Evolutionary conservation across 73 alveolate genomes (phyloP).

Genomic region (Stentor coeruleus): DNA sequence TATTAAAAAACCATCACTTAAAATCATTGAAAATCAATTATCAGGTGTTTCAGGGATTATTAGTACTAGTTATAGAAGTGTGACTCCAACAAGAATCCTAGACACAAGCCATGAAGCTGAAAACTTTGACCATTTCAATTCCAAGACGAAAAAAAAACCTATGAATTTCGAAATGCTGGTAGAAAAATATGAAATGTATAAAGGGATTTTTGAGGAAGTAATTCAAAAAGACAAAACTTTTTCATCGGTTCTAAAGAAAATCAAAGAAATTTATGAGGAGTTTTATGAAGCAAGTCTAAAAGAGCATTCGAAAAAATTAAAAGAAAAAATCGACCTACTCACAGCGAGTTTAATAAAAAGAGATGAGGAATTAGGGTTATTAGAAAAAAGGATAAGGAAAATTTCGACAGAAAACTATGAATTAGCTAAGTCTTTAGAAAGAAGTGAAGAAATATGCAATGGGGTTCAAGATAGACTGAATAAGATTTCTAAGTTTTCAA

Average conservation of each 20-base stretch:
- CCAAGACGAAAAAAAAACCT: neutral
- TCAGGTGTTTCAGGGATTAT: neutral
- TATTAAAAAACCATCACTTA: neutral
- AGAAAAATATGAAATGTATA: slow-evolving; percentile 4
- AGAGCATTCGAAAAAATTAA: neutral
- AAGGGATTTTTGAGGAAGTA: slow-evolving; percentile 1
- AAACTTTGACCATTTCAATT: too few relatives aligned
- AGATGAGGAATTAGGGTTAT: neutral
- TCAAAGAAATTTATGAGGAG: slow-evolving; percentile 5
- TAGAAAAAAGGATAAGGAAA: neutral
- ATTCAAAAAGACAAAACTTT: neutral
- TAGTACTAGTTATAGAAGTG: neutral
- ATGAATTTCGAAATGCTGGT: neutral
- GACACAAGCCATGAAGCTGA: neutral
- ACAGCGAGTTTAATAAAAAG: neutral
- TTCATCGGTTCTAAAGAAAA: neutral
- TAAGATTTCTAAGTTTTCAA: neutral
- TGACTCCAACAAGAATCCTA: neutral
- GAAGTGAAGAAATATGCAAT: neutral
- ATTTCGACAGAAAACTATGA: neutral
- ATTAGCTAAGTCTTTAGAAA: neutral
- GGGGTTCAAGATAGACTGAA: neutral
- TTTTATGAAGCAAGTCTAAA: neutral
- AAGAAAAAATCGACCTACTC: neutral
- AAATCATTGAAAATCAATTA: neutral